Conservation (phyloP, 371 early-diverging fungal species). For the Circinella umbellata region DNA sequence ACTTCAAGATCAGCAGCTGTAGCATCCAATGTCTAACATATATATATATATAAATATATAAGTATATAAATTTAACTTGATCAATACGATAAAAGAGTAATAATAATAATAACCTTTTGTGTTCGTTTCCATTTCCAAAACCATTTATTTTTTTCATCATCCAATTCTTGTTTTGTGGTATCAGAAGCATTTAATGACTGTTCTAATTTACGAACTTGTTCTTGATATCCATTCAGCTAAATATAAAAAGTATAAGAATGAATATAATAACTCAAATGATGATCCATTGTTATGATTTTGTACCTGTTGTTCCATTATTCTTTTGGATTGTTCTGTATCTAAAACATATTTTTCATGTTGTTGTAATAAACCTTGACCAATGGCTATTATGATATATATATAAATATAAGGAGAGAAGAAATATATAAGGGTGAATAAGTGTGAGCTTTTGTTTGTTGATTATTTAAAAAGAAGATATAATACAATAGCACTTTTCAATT, state of each 20-base stretch:
- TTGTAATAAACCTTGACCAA: conserved; percentile 43
- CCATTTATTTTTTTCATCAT: conserved; percentile 26
- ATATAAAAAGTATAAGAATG: too few relatives aligned
- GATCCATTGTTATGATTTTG: too few relatives aligned
- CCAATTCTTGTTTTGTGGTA: conserved; percentile 24
- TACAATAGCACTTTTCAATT: too few relatives aligned
- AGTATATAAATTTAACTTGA: too few relatives aligned
- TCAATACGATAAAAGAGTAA: too few relatives aligned
- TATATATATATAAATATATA: too few relatives aligned
- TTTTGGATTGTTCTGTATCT: conserved; percentile 33
- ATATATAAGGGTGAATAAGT: neutral
- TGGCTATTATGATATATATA: conserved; percentile 34
- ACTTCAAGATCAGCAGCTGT: conserved; percentile 37
- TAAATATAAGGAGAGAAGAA: too few relatives aligned
- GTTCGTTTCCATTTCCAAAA: conserved; percentile 45
- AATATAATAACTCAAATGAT: too few relatives aligned
- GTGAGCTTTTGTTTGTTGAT: neutral
- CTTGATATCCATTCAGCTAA: conserved; percentile 34
- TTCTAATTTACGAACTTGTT: conserved; percentile 28
- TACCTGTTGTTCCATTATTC: conserved; percentile 37
- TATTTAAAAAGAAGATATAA: too few relatives aligned
- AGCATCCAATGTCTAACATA: conserved; percentile 27
- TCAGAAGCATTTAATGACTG: conserved; percentile 31
- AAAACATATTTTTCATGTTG: conserved; percentile 43
- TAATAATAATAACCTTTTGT: conserved; percentile 27